Evolutionary conservation across 2,329 filamentous ascomycete genomes (phyloP).

Genomic region (Blumeria graminis): DNA sequence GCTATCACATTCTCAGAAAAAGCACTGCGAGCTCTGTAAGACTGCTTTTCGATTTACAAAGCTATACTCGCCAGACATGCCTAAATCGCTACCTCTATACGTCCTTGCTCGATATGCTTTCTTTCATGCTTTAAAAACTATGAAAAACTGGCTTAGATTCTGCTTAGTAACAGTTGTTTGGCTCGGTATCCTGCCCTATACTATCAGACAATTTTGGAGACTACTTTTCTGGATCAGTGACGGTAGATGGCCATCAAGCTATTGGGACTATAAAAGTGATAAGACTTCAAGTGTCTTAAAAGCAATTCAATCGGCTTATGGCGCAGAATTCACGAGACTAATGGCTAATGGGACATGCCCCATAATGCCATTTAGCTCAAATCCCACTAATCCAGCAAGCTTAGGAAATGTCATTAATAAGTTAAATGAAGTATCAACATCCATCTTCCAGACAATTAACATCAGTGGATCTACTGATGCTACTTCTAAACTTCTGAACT

Average conservation of each 20-base stretch:
- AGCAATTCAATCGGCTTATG: slow-evolving; percentile 9
- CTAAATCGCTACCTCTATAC: slow-evolving; percentile 50
- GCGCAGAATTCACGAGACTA: slow-evolving; percentile 9
- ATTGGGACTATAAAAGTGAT: slow-evolving; percentile 3
- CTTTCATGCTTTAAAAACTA: slow-evolving; percentile 44
- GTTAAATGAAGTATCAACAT: slow-evolving; percentile 12
- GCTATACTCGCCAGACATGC: slow-evolving; percentile 88
- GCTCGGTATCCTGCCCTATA: slow-evolving; percentile 70
- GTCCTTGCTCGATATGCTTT: slow-evolving; percentile 61
- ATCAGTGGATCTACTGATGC: slow-evolving; percentile 11
- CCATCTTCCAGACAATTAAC: slow-evolving; percentile 11
- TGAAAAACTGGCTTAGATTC: slow-evolving; percentile 57
- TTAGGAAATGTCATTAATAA: slow-evolving; percentile 17
- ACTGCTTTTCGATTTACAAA: slow-evolving; percentile 96
- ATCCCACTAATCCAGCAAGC: slow-evolving; percentile 17
- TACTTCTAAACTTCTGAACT: slow-evolving; percentile 9
- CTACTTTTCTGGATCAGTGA: slow-evolving; percentile 56
- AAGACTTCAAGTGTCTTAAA: slow-evolving; percentile 6
- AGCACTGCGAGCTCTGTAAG: slow-evolving; percentile 98
- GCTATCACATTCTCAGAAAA: slow-evolving; percentile 96
- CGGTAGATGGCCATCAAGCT: slow-evolving; percentile 13
- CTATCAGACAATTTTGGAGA: slow-evolving; percentile 80
- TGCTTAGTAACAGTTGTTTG: slow-evolving; percentile 64
- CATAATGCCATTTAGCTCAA: slow-evolving; percentile 10
- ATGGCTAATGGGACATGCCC: slow-evolving; percentile 13